Evolutionary conservation across 805 yeast species (phyloP).

Genomic region (Candida michaelii): DNA sequence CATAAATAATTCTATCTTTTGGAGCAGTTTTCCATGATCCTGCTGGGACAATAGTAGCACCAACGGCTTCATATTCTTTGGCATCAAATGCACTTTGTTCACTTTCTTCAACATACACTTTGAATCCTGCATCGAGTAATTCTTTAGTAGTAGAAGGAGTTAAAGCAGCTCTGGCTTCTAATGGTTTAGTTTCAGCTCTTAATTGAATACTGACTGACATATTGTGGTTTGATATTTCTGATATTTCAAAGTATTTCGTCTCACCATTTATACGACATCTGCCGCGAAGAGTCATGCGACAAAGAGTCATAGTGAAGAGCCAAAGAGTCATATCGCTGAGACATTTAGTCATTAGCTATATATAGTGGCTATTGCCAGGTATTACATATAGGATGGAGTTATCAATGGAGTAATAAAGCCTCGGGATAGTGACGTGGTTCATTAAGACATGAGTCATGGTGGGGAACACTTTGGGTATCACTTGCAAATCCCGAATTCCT

Average conservation of each 20-base stretch:
- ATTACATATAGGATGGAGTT: too few species aligned
- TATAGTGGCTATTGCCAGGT: too few species aligned
- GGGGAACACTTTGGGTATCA: too few species aligned
- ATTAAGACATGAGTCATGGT: too few species aligned
- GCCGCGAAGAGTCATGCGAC: slow-evolving; percentile 2
- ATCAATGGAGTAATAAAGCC: too few species aligned
- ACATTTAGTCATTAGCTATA: slow-evolving; percentile 2
- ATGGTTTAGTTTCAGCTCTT: slow-evolving; percentile 95
- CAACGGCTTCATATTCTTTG: slow-evolving; percentile 74
- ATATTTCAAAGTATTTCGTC: not conserved
- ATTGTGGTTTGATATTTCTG: not conserved
- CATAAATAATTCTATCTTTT: slow-evolving; percentile 81
- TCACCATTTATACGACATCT: slow-evolving; percentile 1
- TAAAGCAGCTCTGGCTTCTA: slow-evolving; percentile 95
- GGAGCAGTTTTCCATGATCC: slow-evolving; percentile 96
- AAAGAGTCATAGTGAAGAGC: slow-evolving; percentile 2
- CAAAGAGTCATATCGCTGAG: not conserved
- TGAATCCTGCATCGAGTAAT: slow-evolving; percentile 83
- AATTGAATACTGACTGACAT: slow-evolving; percentile 55
- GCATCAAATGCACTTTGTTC: slow-evolving; percentile 77
- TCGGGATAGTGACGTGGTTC: too few species aligned
- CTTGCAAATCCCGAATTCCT: too few species aligned
- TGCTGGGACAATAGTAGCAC: slow-evolving; percentile 85
- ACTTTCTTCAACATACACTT: slow-evolving; percentile 84
- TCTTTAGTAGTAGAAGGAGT: slow-evolving; percentile 89